Percentiles rank a stretch among this genome's conserved stretches.
Evolutionary conservation across 208 protist species (phyloP).

Genomic region (Leptomonas pyrrhocoris): DNA sequence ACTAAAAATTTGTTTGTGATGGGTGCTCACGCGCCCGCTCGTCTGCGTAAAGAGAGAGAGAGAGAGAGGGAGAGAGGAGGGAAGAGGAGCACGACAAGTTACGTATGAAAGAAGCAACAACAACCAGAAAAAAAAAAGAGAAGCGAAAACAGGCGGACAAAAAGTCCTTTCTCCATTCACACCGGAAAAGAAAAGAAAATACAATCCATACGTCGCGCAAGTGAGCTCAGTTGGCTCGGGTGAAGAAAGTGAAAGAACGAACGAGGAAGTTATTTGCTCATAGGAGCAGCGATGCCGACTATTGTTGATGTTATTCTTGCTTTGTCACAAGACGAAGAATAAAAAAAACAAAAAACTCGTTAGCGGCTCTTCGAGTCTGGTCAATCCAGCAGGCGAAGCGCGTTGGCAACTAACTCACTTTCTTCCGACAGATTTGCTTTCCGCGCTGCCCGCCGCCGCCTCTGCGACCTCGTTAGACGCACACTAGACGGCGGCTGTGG

Average conservation of each 20-base stretch:
- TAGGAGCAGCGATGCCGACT: neutral
- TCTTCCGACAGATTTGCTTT: constrained; percentile 8
- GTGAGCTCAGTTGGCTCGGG: too few species aligned
- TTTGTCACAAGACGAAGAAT: neutral
- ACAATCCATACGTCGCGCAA: neutral
- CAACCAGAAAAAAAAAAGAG: constrained; percentile 24
- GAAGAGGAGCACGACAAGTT: constrained; percentile 1
- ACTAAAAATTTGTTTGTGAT: too few species aligned
- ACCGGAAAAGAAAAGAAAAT: neutral
- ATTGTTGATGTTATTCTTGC: constrained; percentile 15
- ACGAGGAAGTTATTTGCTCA: too few species aligned
- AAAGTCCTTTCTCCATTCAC: too few species aligned
- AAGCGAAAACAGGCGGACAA: neutral
- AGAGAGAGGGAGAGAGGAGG: constrained; percentile 12
- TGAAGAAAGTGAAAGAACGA: too few species aligned
- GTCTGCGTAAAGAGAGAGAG: neutral
- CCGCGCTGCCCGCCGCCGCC: neutral
- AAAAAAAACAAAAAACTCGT: neutral
- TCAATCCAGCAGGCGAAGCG: constrained; percentile 19
- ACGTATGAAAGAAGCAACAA: neutral
- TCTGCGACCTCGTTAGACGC: neutral
- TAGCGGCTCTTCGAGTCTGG: neutral
- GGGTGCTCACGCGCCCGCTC: too few species aligned
- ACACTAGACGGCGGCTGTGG: neutral
- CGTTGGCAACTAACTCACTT: constrained; percentile 2